Evolutionary conservation across 306 rosid species (phyloP), one percentile per base, ranked within the genome.

Genomic region (Inga laurina): DNA sequence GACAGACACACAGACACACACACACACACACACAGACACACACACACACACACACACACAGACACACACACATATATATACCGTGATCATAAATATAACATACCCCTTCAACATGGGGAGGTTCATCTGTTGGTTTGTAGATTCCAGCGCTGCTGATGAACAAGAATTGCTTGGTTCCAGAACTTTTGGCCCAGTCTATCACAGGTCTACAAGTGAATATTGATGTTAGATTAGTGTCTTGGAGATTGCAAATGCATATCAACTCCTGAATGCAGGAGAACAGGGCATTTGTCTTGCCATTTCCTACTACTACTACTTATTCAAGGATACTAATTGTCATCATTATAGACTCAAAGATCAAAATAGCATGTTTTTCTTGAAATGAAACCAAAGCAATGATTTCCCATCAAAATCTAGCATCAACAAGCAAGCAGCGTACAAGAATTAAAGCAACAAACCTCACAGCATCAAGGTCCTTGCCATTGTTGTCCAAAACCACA

Each of bases 71-170:
- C 5, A 15, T 19, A 52, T 52, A 22, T 24, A 21, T 51, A 80
- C 59, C 35, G 61, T 10, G 54, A 51, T 69, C 57, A 37, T 30
- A 74, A 44, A 81, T 72, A 67, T 41, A 79, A 79, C 88, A 59
- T 88, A 96, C 99, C 89, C 99, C 97, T 92, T 96, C 99, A 65
- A 96, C 94, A 82, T 96, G 99, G 22, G 99, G 99, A 79, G 89
- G 98, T 86, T 96, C 97, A 32, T 96, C 98, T 10, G 97, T 90
- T 5, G 88, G 64, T 90, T 96, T 96, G 87, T 93, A 96, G 85
- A 96, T 96, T 59, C 98, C 98, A 32, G 97, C 99, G 83, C 99
- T 96, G 80, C 99, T 96, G 79, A 96, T 91, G 91, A 74, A 96
- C 82, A 96, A 78, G 81, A 96, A 93, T 82, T 93, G 99, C 88